These are phyloP conservation scores for Sporothrix globosa DNA, from an alignment of 2,329 filamentous ascomycete genomes.

Conservation along the genomic window DNA sequence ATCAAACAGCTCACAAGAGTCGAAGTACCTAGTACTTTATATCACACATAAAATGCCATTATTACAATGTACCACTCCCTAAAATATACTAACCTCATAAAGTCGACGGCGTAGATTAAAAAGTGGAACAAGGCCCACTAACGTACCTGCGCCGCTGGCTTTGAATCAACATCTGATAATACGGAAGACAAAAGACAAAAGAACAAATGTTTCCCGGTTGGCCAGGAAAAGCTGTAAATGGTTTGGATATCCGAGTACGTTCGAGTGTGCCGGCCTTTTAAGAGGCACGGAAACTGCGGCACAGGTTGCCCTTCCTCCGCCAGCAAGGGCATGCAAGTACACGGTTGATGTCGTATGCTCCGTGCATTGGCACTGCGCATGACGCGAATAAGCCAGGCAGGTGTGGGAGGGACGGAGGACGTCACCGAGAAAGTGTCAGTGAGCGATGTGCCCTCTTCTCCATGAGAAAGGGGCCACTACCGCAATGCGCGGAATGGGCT, in stretches of 20 bases:
- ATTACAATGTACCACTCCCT: background rate
- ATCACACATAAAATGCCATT: accelerated
- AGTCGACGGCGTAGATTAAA: slow-evolving; percentile 9
- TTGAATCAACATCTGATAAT: slow-evolving; percentile 3
- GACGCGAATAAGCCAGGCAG: slow-evolving; percentile 8
- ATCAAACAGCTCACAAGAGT: background rate
- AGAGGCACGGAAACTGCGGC: background rate
- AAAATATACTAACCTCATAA: background rate
- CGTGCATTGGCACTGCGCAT: slow-evolving; percentile 16
- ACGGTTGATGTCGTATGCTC: slow-evolving; percentile 17
- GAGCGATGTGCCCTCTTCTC: background rate
- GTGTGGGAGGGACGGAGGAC: slow-evolving; percentile 6
- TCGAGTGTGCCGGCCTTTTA: background rate
- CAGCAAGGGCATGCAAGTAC: background rate
- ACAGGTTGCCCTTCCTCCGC: slow-evolving; percentile 15
- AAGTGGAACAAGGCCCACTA: background rate
- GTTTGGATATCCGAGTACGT: background rate
- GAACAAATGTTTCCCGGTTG: background rate
- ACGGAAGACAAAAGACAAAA: background rate
- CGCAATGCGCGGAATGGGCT: background rate
- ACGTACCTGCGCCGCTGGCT: background rate
- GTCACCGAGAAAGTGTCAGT: background rate
- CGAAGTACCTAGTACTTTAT: background rate
- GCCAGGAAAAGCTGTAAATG: background rate
- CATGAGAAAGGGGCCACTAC: background rate